phyloP scores from a whole-genome alignment of 257 asterid genomes.

The Capsicum baccatum region DNA sequence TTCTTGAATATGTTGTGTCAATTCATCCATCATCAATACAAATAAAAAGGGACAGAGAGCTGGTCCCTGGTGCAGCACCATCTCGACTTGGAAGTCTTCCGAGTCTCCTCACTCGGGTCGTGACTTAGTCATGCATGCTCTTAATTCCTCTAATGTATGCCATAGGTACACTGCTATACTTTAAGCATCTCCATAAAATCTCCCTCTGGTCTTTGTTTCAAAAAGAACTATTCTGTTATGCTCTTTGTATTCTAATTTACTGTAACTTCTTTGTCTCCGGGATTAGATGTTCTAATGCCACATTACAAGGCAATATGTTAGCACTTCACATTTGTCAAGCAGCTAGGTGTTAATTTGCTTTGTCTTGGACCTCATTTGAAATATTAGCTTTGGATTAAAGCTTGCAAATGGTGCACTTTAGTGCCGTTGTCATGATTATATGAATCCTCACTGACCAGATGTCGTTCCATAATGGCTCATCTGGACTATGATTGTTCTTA shows the following conservation, averaged over 20 bases:
- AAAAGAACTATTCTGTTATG: background rate
- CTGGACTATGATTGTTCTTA: background rate
- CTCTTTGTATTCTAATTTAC: background rate
- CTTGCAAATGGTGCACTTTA: background rate
- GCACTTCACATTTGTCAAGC: background rate
- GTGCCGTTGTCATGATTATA: background rate
- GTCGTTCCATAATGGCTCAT: background rate
- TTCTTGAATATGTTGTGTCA: too few relatives aligned
- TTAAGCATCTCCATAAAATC: too few relatives aligned
- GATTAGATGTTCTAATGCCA: background rate
- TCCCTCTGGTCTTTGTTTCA: background rate
- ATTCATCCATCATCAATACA: too few relatives aligned
- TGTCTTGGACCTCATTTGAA: background rate
- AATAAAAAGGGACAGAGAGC: too few relatives aligned
- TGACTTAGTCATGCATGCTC: too few relatives aligned
- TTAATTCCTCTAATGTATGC: too few relatives aligned
- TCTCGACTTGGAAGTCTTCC: background rate
- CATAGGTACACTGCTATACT: too few relatives aligned
- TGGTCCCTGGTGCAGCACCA: too few relatives aligned
- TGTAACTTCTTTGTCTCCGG: background rate
- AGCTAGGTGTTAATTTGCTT: background rate
- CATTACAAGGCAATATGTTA: background rate
- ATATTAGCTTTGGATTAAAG: background rate
- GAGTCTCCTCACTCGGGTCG: background rate
- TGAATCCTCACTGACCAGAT: background rate